Conservation (phyloP, 2,329 filamentous ascomycete genomes). For the Magnaporthales sp. region DNA sequence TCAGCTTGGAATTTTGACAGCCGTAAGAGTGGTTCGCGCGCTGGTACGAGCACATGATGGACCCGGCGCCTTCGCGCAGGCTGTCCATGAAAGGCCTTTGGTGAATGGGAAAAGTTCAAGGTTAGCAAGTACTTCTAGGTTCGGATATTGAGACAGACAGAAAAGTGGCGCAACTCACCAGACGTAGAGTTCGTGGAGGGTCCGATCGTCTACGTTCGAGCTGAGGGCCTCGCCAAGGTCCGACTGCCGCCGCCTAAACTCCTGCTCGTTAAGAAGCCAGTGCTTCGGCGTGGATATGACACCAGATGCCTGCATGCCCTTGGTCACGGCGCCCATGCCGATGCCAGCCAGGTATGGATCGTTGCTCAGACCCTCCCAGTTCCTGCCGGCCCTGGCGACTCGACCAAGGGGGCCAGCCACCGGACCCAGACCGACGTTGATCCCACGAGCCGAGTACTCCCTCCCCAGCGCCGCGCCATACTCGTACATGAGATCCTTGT, state of each 20-base stretch:
- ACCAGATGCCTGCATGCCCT: slow-evolving; percentile 33
- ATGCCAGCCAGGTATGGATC: slow-evolving; percentile 22
- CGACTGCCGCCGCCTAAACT: slow-evolving; percentile 34
- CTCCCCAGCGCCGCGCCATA: slow-evolving; percentile 60
- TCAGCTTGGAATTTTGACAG: slow-evolving; percentile 63
- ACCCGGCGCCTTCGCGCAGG: slow-evolving; percentile 44
- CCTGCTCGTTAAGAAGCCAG: slow-evolving; percentile 53
- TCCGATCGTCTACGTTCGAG: slow-evolving; percentile 56
- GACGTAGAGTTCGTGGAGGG: slow-evolving; percentile 56
- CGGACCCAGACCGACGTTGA: slow-evolving; percentile 59
- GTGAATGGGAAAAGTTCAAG: background rate
- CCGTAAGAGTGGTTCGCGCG: slow-evolving; percentile 63
- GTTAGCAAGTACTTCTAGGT: background rate
- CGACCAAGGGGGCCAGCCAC: slow-evolving; percentile 52
- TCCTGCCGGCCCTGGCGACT: slow-evolving; percentile 50
- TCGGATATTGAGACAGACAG: background rate
- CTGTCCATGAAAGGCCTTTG: slow-evolving; percentile 49
- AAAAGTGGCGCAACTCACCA: slow-evolving; percentile 25
- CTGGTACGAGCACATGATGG: slow-evolving; percentile 63
- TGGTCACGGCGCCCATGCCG: slow-evolving; percentile 18
- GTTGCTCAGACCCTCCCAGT: slow-evolving; percentile 43
- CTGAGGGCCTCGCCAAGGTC: slow-evolving; percentile 39
- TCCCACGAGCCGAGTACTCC: slow-evolving; percentile 60
- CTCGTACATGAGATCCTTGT: slow-evolving; percentile 53
- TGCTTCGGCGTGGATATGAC: slow-evolving; percentile 71